Evolutionary conservation across 805 yeast genomes (phyloP).

Genomic region (Teunomyces tritomae): DNA sequence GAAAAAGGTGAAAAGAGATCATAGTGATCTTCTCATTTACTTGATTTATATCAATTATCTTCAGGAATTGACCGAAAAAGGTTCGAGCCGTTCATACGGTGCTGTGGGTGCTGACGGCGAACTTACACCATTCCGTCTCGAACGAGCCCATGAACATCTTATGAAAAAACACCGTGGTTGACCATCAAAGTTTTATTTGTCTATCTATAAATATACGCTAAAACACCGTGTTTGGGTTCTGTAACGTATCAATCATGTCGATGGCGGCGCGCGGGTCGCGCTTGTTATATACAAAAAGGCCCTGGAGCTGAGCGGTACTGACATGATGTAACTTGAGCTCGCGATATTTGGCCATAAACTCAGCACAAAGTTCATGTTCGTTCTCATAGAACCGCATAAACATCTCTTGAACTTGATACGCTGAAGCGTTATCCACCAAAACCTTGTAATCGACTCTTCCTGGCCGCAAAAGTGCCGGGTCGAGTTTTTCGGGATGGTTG

Average conservation of each 20-base stretch:
- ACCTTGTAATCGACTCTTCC: slow-evolving; percentile 90
- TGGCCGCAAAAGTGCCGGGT: slow-evolving; percentile 90
- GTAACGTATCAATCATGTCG: slow-evolving; percentile 52
- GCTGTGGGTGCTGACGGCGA: slow-evolving; percentile 35
- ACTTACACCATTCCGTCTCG: slow-evolving; percentile 37
- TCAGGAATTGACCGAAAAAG: slow-evolving; percentile 37
- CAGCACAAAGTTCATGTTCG: slow-evolving; percentile 51
- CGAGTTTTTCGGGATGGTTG: slow-evolving; percentile 91
- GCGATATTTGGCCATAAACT: slow-evolving; percentile 45
- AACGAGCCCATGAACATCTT: slow-evolving; percentile 30
- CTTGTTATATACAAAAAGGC: slow-evolving; percentile 90
- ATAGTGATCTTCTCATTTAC: slow-evolving; percentile 43
- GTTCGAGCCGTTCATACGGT: slow-evolving; percentile 33
- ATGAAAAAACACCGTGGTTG: slow-evolving; percentile 38
- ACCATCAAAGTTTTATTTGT: background rate
- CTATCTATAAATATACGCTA: background rate
- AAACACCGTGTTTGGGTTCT: slow-evolving; percentile 23
- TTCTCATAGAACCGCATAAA: slow-evolving; percentile 81
- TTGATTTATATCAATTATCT: slow-evolving; percentile 49
- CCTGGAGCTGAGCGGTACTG: slow-evolving; percentile 94
- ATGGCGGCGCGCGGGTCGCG: slow-evolving; percentile 76
- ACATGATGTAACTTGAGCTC: slow-evolving; percentile 49
- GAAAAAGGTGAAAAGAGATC: slow-evolving; percentile 30
- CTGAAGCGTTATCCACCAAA: slow-evolving; percentile 82
- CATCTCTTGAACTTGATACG: slow-evolving; percentile 77